A percentile compares a stretch with the other conserved stretches of the same genome.
Evolutionary conservation across 257 asterid species (phyloP).

Genomic region (Penstemon davidsonii): DNA sequence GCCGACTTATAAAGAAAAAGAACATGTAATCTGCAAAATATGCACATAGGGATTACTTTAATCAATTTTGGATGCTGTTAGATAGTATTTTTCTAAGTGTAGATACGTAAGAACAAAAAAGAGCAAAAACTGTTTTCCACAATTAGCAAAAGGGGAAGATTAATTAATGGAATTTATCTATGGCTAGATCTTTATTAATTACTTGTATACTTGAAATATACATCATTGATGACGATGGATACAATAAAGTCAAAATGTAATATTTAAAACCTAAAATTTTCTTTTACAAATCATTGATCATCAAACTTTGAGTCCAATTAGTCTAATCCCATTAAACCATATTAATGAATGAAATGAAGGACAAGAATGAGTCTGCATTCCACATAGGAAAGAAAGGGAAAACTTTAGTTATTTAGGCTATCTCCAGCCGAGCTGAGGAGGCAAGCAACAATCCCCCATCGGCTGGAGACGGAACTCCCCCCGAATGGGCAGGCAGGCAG

Average conservation of each 20-base stretch:
- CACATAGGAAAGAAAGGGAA: too few relatives aligned
- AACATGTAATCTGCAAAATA: too few relatives aligned
- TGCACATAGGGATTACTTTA: not conserved
- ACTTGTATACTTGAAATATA: not conserved
- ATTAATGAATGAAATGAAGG: too few relatives aligned
- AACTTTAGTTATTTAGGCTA: too few relatives aligned
- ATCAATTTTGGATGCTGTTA: not conserved
- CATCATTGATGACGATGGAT: slow-evolving; percentile 4
- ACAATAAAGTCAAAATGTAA: not conserved
- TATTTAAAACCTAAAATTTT: not conserved
- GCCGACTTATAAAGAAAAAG: not conserved
- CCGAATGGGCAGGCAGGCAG: too few relatives aligned
- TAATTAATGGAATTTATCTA: not conserved
- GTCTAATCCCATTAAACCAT: too few relatives aligned
- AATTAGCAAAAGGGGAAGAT: not conserved
- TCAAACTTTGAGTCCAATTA: too few relatives aligned
- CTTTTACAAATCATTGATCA: too few relatives aligned
- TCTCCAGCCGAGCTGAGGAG: too few relatives aligned
- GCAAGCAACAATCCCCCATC: too few relatives aligned
- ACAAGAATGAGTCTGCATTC: too few relatives aligned
- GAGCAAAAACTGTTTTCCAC: not conserved
- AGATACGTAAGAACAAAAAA: not conserved
- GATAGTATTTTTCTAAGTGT: not conserved
- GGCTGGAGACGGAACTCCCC: too few relatives aligned
- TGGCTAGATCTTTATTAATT: not conserved